phyloP scores from a whole-genome alignment of 345 rosid genomes.

The Physaria fendleri region DNA sequence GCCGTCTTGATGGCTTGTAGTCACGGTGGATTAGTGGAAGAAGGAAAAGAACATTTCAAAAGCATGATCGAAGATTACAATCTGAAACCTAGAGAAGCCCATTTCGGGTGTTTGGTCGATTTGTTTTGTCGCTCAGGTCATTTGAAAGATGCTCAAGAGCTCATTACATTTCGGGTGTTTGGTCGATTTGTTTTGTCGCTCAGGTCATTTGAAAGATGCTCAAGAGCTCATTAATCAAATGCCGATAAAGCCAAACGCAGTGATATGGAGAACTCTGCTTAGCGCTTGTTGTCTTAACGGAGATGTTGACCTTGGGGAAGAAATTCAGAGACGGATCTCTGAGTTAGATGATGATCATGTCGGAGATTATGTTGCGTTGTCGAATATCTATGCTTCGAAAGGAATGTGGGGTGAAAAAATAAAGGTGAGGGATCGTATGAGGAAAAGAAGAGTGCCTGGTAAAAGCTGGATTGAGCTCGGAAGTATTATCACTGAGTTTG shows the following conservation, averaged over 20 bases:
- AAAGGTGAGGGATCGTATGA: constrained; percentile 25
- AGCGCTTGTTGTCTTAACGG: constrained; percentile 29
- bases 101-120: constrained; percentile 41
- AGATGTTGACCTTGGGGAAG: constrained; percentile 27
- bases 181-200: constrained; percentile 34
- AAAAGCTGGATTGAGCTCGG: constrained; percentile 35
- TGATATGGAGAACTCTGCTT: constrained; percentile 35
- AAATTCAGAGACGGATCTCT: constrained; percentile 23
- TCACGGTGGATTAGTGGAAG: constrained; percentile 36
- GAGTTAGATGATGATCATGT: constrained; percentile 27
- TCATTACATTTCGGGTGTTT: constrained; percentile 35
- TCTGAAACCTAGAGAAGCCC: constrained; percentile 36
- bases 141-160: constrained; percentile 29
- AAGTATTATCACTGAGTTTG: constrained; percentile 30
- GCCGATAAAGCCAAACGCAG: constrained; percentile 26
- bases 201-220: constrained; percentile 35
- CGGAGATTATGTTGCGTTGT: constrained; percentile 32
- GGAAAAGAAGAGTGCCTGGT: constrained; percentile 38
- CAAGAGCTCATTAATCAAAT: constrained; percentile 25
- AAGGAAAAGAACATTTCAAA: constrained; percentile 27
- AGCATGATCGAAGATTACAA: constrained; percentile 34
- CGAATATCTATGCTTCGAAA: constrained; percentile 37
- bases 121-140: constrained; percentile 33
- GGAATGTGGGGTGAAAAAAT: constrained; percentile 37
- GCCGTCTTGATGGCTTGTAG: constrained; percentile 46